Percentiles rank a stretch among this genome's conserved stretches.
Conservation (phyloP, 2,329 filamentous ascomycete genomes). For the Coniosporium tulheliwenetii region DNA sequence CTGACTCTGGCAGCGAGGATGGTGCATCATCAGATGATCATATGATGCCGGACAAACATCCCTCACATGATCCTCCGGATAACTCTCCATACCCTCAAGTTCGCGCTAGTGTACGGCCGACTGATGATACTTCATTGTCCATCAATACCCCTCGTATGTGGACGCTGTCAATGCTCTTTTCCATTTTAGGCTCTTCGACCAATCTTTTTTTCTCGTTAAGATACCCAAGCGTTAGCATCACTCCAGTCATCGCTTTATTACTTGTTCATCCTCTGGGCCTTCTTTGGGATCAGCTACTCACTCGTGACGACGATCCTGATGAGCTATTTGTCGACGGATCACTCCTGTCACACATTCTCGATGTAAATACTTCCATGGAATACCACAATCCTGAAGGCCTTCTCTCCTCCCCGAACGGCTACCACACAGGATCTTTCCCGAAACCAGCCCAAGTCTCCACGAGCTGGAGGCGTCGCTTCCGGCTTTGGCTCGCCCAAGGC, state of each 20-base stretch:
- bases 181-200: constrained; percentile 65
- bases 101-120: constrained; percentile 61
- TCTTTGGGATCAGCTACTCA: constrained; percentile 60
- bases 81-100: constrained; percentile 68
- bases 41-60: constrained; percentile 11
- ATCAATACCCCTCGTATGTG: constrained; percentile 85
- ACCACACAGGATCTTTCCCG: no score
- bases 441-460: neutral
- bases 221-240: constrained; percentile 83
- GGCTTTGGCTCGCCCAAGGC: constrained; percentile 65
- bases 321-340: constrained; percentile 44
- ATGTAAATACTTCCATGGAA: constrained; percentile 1
- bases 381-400: no score
- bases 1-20: constrained; percentile 8
- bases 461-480: constrained; percentile 27
- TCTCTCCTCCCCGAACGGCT: no score
- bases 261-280: constrained; percentile 73
- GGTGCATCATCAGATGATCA: constrained; percentile 17
- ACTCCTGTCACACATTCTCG: constrained; percentile 22
- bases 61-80: constrained; percentile 41
- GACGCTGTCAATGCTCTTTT: constrained; percentile 64
- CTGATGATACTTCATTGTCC: constrained; percentile 60
- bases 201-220: constrained; percentile 81
- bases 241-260: constrained; percentile 72
- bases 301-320: constrained; percentile 38